phyloP scores from a whole-genome alignment of 2,329 filamentous ascomycete genomes.

The Claviceps sp. region DNA sequence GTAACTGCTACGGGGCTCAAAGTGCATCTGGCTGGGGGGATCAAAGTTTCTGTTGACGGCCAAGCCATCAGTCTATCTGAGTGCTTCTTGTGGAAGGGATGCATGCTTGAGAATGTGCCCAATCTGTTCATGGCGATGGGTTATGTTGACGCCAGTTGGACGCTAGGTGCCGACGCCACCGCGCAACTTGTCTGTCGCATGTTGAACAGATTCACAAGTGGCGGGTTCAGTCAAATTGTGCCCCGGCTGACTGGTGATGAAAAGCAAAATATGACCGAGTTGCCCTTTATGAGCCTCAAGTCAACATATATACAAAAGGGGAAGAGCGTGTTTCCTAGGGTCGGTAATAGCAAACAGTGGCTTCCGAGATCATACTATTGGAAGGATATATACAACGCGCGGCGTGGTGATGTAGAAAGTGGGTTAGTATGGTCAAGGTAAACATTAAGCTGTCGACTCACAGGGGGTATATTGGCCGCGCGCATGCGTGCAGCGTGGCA shows the following conservation, averaged over 20 bases:
- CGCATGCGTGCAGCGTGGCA: too few relatives aligned
- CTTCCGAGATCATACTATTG: conserved; percentile 4
- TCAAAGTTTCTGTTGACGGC: conserved; percentile 38
- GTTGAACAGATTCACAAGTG: not conserved
- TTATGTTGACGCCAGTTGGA: conserved; percentile 53
- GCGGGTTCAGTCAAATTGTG: not conserved
- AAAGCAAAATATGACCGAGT: not conserved
- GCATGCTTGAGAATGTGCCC: conserved; percentile 49
- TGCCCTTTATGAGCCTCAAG: conserved; percentile 5
- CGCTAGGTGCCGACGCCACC: conserved; percentile 35
- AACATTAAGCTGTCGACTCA: not conserved
- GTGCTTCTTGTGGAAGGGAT: conserved; percentile 44
- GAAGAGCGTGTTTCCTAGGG: conserved; percentile 1
- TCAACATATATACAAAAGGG: conserved; percentile 3
- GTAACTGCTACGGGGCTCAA: conserved; percentile 53
- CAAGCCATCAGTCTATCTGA: conserved; percentile 27
- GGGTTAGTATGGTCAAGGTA: conserved; percentile 3
- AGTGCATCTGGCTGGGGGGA: conserved; percentile 38
- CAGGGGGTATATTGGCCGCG: not conserved
- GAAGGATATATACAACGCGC: conserved; percentile 4
- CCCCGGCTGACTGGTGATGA: conserved; percentile 1
- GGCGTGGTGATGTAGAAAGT: conserved; percentile 2
- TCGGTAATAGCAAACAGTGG: conserved; percentile 2
- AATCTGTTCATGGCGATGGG: conserved; percentile 46
- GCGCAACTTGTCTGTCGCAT: conserved; percentile 5